phyloP scores from a whole-genome alignment of 371 early-diverging fungal genomes.

The Apophysomyces elegans region DNA sequence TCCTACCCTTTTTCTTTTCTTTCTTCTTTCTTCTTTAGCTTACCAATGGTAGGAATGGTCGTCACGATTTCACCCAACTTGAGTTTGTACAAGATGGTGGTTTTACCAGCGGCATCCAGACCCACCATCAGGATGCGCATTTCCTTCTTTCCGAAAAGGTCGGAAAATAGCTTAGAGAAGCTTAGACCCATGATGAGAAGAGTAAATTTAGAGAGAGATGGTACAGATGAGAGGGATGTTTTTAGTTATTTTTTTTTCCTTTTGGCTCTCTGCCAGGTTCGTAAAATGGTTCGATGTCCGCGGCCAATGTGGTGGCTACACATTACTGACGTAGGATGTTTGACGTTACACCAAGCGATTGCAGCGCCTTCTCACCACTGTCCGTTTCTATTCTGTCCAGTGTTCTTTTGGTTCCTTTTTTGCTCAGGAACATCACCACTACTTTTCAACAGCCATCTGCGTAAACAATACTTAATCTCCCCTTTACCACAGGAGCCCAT shows the following conservation, averaged over 20 bases:
- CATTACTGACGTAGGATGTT: constrained; percentile 6
- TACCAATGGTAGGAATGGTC: constrained; percentile 90
- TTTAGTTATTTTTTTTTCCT: constrained; percentile 11
- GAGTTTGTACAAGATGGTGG: constrained; percentile 91
- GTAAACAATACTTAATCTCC: too few species aligned
- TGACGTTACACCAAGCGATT: neutral
- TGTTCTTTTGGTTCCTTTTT: too few species aligned
- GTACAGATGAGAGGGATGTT: constrained; percentile 11
- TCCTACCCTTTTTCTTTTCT: constrained; percentile 4
- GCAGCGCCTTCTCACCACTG: too few species aligned
- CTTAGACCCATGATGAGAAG: constrained; percentile 49
- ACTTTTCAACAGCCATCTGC: too few species aligned
- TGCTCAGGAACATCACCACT: too few species aligned
- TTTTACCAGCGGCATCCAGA: constrained; percentile 98
- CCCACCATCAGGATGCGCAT: constrained; percentile 98
- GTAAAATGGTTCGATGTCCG: constrained; percentile 11
- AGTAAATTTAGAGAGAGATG: constrained; percentile 3
- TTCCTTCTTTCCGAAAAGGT: constrained; percentile 83
- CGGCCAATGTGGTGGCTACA: constrained; percentile 3
- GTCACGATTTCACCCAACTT: constrained; percentile 95
- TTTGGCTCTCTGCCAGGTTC: constrained; percentile 12
- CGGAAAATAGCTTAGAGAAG: constrained; percentile 49
- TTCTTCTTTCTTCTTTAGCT: constrained; percentile 12
- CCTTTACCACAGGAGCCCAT: too few species aligned
- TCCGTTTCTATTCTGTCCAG: too few species aligned